These are phyloP conservation scores for Phytophthora sojae DNA, from an alignment of 352 stramenopile genomes.

Conservation along the genomic window DNA sequence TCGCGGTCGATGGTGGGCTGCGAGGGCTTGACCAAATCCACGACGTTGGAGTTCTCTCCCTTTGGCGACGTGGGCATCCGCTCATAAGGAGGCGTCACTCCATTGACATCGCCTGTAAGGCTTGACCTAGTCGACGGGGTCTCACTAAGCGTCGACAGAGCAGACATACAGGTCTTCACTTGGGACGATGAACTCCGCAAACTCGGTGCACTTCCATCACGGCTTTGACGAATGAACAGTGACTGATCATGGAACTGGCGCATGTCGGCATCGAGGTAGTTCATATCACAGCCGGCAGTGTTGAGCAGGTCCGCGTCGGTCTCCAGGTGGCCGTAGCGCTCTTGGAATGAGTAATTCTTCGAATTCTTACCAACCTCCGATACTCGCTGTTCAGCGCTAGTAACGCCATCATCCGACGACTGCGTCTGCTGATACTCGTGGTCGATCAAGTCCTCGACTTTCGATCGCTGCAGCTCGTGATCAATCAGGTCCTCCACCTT, in stretches of 20 bases:
- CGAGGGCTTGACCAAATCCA: slow-evolving; percentile 9
- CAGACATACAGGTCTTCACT: slow-evolving; percentile 13
- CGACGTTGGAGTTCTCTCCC: background rate
- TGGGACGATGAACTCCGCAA: slow-evolving; percentile 28
- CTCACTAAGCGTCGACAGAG: background rate
- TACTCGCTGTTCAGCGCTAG: background rate
- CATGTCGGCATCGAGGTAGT: slow-evolving; percentile 75
- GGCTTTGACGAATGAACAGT: slow-evolving; percentile 45
- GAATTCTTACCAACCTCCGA: background rate
- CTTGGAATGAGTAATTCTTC: slow-evolving; percentile 24
- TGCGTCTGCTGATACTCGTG: slow-evolving; percentile 13
- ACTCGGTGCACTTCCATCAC: slow-evolving; percentile 17
- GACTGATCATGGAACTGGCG: slow-evolving; percentile 74
- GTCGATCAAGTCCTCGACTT: slow-evolving; percentile 19
- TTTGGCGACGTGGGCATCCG: slow-evolving; percentile 31
- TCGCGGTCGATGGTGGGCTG: slow-evolving; percentile 25
- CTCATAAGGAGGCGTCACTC: slow-evolving; percentile 21
- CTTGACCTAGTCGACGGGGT: slow-evolving; percentile 1
- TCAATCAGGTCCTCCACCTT: slow-evolving; percentile 26
- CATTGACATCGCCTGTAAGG: slow-evolving; percentile 2
- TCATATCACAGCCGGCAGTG: slow-evolving; percentile 64
- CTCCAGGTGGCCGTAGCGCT: slow-evolving; percentile 12
- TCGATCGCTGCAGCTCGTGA: slow-evolving; percentile 1
- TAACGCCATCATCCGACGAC: slow-evolving; percentile 1
- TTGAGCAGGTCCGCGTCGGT: slow-evolving; percentile 37